These are phyloP conservation scores for Nidularia sp. DNA, from an alignment of 768 basidiomycete species.

Conservation along the genomic window DNA sequence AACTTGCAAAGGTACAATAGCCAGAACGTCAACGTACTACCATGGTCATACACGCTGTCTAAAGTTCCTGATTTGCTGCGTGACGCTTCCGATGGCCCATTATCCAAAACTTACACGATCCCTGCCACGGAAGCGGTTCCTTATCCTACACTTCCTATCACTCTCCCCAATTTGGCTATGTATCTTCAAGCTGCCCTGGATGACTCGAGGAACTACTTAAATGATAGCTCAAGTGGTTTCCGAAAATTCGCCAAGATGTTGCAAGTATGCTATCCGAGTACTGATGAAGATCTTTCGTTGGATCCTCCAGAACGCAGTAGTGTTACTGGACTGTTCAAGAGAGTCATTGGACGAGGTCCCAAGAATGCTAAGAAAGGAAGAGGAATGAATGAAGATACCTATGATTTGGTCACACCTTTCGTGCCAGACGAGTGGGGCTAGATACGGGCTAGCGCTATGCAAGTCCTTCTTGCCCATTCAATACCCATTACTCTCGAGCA, in stretches of 20 bases:
- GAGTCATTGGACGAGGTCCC: constrained; percentile 50
- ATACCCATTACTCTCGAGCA: too few relatives aligned
- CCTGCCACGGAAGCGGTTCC: constrained; percentile 57
- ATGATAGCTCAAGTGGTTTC: constrained; percentile 57
- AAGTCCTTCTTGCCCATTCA: not conserved
- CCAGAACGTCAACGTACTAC: constrained; percentile 61
- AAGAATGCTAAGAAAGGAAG: constrained; percentile 39
- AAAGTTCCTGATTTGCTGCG: constrained; percentile 58
- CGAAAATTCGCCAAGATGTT: constrained; percentile 70
- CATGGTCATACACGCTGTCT: constrained; percentile 68
- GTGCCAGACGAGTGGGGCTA: constrained; percentile 72
- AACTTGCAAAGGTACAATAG: constrained; percentile 46
- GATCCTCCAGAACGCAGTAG: constrained; percentile 31
- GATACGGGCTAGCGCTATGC: constrained; percentile 3
- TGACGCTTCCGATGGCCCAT: constrained; percentile 54
- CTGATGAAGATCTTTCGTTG: constrained; percentile 22
- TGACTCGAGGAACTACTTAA: constrained; percentile 56
- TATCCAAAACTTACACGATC: constrained; percentile 71
- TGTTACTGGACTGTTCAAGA: constrained; percentile 54
- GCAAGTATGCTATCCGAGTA: constrained; percentile 58
- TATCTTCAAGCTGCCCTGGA: constrained; percentile 72
- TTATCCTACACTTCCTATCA: constrained; percentile 68
- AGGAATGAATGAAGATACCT: constrained; percentile 71
- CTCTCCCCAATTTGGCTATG: constrained; percentile 70
- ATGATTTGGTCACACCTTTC: constrained; percentile 81